Evolutionary conservation across 2,329 filamentous ascomycete species (phyloP).

Genomic region (Bisporella sp.): DNA sequence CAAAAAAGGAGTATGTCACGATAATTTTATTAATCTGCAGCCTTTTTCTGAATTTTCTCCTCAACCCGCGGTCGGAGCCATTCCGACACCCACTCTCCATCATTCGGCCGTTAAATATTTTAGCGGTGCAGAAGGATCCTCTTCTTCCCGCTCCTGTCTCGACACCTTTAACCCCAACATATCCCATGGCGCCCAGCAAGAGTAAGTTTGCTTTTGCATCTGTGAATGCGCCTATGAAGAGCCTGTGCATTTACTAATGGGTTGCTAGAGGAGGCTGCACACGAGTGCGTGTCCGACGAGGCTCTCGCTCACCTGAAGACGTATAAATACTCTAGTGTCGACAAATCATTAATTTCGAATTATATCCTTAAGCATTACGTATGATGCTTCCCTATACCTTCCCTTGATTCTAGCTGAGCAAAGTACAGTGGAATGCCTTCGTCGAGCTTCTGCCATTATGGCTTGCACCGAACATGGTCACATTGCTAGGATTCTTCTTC

Average conservation of each 20-base stretch:
- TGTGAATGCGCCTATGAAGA: not conserved
- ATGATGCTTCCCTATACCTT: slow-evolving; percentile 34
- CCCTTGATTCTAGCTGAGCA: slow-evolving; percentile 14
- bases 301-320: slow-evolving; percentile 84
- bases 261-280: slow-evolving; percentile 44
- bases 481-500: slow-evolving; percentile 88
- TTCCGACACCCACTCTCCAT: slow-evolving; percentile 19
- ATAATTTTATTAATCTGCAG: too few species aligned
- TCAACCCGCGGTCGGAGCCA: slow-evolving; percentile 22
- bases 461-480: slow-evolving; percentile 97
- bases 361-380: slow-evolving; percentile 96
- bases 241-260: not conserved
- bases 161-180: slow-evolving; percentile 12
- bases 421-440: slow-evolving; percentile 83
- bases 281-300: slow-evolving; percentile 79
- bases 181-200: slow-evolving; percentile 32
- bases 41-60: too few species aligned
- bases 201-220: slow-evolving; percentile 20
- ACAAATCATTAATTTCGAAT: slow-evolving; percentile 88
- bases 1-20: too few species aligned
- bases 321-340: slow-evolving; percentile 96
- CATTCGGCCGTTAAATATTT: slow-evolving; percentile 20
- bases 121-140: slow-evolving; percentile 20
- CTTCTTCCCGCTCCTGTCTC: slow-evolving; percentile 23
- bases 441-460: slow-evolving; percentile 90